phyloP scores from a whole-genome alignment of 139 green algal genomes.

The Picochlorum sp. region DNA sequence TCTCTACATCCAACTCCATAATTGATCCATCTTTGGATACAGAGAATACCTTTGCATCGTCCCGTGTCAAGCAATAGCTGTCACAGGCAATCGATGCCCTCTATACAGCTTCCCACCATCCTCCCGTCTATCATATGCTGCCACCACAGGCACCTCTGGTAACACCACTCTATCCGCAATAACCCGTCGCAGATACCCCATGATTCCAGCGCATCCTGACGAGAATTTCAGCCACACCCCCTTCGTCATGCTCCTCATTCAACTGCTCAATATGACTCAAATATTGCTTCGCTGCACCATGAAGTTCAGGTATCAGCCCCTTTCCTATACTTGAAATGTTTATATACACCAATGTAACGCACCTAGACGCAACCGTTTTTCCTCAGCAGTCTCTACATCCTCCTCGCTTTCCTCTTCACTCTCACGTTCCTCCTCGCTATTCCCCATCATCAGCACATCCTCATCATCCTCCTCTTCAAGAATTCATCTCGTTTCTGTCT shows the following conservation, averaged over 20 bases:
- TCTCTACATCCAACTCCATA: slow-evolving; percentile 66
- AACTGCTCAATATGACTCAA: slow-evolving; percentile 40
- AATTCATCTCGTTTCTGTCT: slow-evolving; percentile 28
- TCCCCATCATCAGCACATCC: slow-evolving; percentile 18
- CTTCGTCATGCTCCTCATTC: slow-evolving; percentile 24
- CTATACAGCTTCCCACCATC: slow-evolving; percentile 25
- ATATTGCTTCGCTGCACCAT: slow-evolving; percentile 63
- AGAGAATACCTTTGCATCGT: slow-evolving; percentile 60
- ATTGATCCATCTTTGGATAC: slow-evolving; percentile 79
- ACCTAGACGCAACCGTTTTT: slow-evolving; percentile 74
- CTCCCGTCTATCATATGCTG: slow-evolving; percentile 6
- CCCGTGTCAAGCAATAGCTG: slow-evolving; percentile 59
- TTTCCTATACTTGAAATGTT: neutral
- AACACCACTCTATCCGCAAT: slow-evolving; percentile 44
- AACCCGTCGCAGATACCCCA: slow-evolving; percentile 41
- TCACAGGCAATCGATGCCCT: slow-evolving; percentile 47
- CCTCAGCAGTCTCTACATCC: slow-evolving; percentile 62
- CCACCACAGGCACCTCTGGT: slow-evolving; percentile 19
- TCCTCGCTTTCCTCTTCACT: slow-evolving; percentile 38
- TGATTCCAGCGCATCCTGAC: slow-evolving; percentile 37
- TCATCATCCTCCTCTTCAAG: slow-evolving; percentile 37
- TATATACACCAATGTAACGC: neutral
- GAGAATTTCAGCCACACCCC: slow-evolving; percentile 37
- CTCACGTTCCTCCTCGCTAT: slow-evolving; percentile 6
- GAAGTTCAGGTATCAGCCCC: neutral